A percentile compares a stretch with the other conserved stretches of the same genome.
phyloP scores from a whole-genome alignment of 371 early-diverging fungal genomes.

The Saksenaea vasiformis region DNA sequence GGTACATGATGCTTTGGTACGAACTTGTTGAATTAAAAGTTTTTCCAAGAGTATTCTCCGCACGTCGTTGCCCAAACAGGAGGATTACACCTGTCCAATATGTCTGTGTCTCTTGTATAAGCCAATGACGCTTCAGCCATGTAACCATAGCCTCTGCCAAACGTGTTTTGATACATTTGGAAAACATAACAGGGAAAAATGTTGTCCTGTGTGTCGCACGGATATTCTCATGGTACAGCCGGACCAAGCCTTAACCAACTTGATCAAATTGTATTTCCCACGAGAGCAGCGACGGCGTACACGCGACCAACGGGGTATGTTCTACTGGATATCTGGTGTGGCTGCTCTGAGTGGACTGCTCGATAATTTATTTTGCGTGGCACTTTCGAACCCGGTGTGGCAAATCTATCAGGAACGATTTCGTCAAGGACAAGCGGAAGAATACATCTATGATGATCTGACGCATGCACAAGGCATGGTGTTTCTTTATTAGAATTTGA shows the following conservation, averaged over 20 bases:
- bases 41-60: background rate
- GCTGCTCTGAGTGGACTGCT: background rate
- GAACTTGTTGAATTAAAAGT: background rate
- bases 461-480: background rate
- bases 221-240: background rate
- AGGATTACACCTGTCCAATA: slow-evolving; percentile 14
- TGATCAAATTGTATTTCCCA: slow-evolving; percentile 8
- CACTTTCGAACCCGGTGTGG: slow-evolving; percentile 1
- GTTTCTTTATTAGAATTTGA: background rate
- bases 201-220: slow-evolving; percentile 2
- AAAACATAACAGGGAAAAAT: background rate
- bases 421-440: background rate
- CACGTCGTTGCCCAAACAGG: slow-evolving; percentile 6
- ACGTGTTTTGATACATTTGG: slow-evolving; percentile 7
- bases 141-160: slow-evolving; percentile 12
- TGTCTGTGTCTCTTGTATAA: slow-evolving; percentile 14
- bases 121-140: slow-evolving; percentile 9
- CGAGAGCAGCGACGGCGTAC: background rate
- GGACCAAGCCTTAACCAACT: slow-evolving; percentile 6
- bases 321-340: background rate
- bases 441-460: background rate
- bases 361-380: background rate
- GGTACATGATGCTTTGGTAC: background rate
- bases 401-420: background rate
- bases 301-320: slow-evolving; percentile 2